A percentile compares a stretch with the other conserved stretches of the same genome.
phyloP scores from a whole-genome alignment of 345 rosid species.

The Laguncularia racemosa region DNA sequence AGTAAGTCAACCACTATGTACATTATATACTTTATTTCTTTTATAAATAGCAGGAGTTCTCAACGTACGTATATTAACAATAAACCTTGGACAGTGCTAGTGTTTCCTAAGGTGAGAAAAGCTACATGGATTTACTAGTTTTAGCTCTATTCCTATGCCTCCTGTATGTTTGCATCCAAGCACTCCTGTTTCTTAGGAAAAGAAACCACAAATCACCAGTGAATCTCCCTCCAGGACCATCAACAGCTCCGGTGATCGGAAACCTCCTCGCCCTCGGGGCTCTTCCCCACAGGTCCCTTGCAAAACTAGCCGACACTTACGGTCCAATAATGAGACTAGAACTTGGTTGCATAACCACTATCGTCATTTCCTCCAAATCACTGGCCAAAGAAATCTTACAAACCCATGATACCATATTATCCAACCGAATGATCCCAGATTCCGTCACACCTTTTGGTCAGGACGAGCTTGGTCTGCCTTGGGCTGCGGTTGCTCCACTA shows the following conservation, averaged over 20 bases:
- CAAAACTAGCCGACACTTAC: conserved; percentile 23
- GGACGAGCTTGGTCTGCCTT: conserved; percentile 1
- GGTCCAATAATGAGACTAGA: conserved; percentile 32
- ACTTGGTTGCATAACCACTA: conserved; percentile 24
- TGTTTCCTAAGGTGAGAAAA: too few species aligned
- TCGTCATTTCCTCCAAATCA: conserved; percentile 20
- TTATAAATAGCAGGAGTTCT: too few species aligned
- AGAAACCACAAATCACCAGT: too few species aligned
- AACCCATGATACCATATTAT: conserved; percentile 17
- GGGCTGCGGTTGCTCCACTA: conserved; percentile 2
- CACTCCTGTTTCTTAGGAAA: too few species aligned
- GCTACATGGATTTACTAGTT: too few species aligned
- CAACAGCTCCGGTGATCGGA: conserved; percentile 19
- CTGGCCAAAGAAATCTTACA: conserved; percentile 27
- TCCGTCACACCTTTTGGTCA: conserved; percentile 7
- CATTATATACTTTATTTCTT: too few species aligned
- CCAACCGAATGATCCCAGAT: conserved; percentile 10
- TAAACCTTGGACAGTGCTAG: too few species aligned
- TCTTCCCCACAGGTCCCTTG: conserved; percentile 25
- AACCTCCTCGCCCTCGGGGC: conserved; percentile 23
- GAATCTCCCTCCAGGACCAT: conserved; percentile 29
- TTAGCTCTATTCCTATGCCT: too few species aligned
- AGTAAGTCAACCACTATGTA: too few species aligned
- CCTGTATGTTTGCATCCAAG: too few species aligned
- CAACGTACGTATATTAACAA: too few species aligned